Evolutionary conservation across 805 yeast species (phyloP).

Genomic region (Candida tibetensis): DNA sequence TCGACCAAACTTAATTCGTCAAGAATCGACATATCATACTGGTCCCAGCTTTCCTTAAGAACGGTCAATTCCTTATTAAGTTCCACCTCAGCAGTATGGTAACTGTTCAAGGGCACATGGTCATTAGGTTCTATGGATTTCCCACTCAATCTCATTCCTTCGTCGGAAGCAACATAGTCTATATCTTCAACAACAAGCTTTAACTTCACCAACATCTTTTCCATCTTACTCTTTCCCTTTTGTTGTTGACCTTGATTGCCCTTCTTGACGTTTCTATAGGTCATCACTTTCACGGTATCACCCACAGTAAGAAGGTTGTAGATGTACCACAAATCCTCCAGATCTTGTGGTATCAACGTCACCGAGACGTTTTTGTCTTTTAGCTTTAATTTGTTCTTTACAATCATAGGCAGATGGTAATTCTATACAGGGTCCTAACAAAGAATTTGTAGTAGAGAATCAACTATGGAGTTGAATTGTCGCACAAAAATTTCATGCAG

Average conservation of each 20-base stretch:
- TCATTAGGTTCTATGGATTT: slow-evolving; percentile 64
- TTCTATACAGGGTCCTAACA: no score
- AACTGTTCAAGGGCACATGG: slow-evolving; percentile 80
- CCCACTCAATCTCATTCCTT: slow-evolving; percentile 77
- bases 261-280: slow-evolving; percentile 61
- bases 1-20: slow-evolving; percentile 69
- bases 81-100: slow-evolving; percentile 81
- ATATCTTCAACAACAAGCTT: slow-evolving; percentile 60
- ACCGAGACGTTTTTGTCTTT: slow-evolving; percentile 65
- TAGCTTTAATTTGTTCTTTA: slow-evolving; percentile 14
- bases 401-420: slow-evolving; percentile 8
- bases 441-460: no score
- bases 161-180: slow-evolving; percentile 78
- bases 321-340: slow-evolving; percentile 86
- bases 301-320: slow-evolving; percentile 76
- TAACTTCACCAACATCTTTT: slow-evolving; percentile 46
- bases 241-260: slow-evolving; percentile 18
- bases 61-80: slow-evolving; percentile 66
- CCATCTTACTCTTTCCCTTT: slow-evolving; percentile 52
- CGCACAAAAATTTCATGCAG: neutral
- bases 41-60: slow-evolving; percentile 78
- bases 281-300: slow-evolving; percentile 69
- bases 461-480: no score
- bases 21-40: slow-evolving; percentile 52
- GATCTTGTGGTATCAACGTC: slow-evolving; percentile 75